Base-by-base conservation (phyloP, 2,329 filamentous ascomycete genomes). In the Fusarium secorum region DNA sequence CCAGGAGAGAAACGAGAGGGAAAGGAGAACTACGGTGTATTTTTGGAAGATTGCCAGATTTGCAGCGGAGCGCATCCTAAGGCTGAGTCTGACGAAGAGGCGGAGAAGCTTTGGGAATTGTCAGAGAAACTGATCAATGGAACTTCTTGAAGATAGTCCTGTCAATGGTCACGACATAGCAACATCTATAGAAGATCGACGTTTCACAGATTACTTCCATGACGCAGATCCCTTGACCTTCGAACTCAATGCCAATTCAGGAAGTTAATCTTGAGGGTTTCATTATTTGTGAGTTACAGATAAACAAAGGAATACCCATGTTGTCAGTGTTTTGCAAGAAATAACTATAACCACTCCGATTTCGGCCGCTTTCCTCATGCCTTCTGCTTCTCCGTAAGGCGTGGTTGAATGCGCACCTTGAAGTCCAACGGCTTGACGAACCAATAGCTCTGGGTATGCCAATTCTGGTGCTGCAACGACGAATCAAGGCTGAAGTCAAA, bases 401-500 rank as follows among this genome's bases (percentile, higher is more conserved):
- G 63, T 2, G n/a, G 26, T 0, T 41, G 11, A 3, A 66, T 24
- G 0, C 18, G 36, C 1, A 66, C 54, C 4, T 55, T 48, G 0
- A 72, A 72, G n/a, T 73, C 70, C 0, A 73, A 2, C 1, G 70
- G 70, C 14, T 72, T 72, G 4, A 72, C 69, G 11, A 72, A 72
- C 70, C 70, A 72, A 11, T 72, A 72, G 20, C 51, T 64, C 11
- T 59, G 55, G 0, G 69, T 72, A 33, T 67, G 54, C 70, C 69
- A 72, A 0, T 58, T 45, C 4, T 58, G 30, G 0, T 32, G 13
- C 9, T 48, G 46, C 1, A 72, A 48, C 2, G 49, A 64, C 22
- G 22, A n/a, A 8, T 65, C 65, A 4, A 73, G 51, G 0, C 35
- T 33, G n/a, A 75, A 75, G 11, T 75, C 49, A 30, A 75, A 75